These are phyloP conservation scores for Camelina neglecta DNA, from an alignment of 345 rosid genomes.

Conservation along the genomic window DNA sequence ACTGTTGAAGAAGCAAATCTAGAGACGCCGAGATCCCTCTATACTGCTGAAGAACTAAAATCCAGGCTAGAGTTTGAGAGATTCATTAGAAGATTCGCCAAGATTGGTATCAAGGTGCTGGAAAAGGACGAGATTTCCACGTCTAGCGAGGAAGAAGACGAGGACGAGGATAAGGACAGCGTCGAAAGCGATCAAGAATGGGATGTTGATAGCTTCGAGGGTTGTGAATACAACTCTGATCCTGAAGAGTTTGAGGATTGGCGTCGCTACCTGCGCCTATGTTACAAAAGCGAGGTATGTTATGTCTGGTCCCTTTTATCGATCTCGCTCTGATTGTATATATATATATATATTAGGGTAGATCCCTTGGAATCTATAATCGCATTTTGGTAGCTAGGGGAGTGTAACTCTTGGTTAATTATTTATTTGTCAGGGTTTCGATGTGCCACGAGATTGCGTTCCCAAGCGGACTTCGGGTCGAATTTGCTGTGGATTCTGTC, in stretches of 20 bases:
- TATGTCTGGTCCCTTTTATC: too few relatives aligned
- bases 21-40: neutral
- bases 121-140: neutral
- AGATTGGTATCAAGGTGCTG: neutral
- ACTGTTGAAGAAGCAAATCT: neutral
- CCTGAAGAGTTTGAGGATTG: neutral
- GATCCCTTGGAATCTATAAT: too few relatives aligned
- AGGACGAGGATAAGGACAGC: neutral
- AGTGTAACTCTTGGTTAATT: neutral
- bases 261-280: neutral
- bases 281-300: slow-evolving; percentile 4
- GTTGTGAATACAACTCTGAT: neutral
- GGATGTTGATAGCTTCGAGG: slow-evolving; percentile 8
- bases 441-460: neutral
- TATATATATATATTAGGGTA: too few relatives aligned
- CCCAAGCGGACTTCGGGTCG: neutral
- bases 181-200: slow-evolving; percentile 1
- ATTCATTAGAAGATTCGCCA: neutral
- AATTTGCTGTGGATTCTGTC: neutral
- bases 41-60: too few relatives aligned
- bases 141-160: neutral
- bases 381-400: neutral
- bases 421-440: neutral
- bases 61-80: too few relatives aligned
- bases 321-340: too few relatives aligned